These are phyloP conservation scores for Prosopis cineraria DNA, from an alignment of 306 rosid species.

Conservation along the genomic window DNA sequence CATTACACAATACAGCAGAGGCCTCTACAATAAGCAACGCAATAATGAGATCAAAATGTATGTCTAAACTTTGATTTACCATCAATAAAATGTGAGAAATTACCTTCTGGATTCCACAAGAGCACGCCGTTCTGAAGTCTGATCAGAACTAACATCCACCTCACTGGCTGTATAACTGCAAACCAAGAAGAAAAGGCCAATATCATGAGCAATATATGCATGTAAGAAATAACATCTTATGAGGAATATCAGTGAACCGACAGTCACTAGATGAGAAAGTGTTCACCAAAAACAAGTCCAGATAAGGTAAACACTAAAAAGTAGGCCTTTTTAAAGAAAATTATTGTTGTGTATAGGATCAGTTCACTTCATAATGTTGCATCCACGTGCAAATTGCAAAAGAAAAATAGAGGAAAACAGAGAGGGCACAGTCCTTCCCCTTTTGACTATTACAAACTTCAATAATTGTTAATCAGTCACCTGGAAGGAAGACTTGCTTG, in stretches of 20 bases:
- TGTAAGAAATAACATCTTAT: conserved; percentile 14
- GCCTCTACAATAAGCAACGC: conserved; percentile 23
- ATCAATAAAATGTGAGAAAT: conserved; percentile 28
- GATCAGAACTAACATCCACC: conserved; percentile 47
- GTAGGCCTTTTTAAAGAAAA: conserved; percentile 8
- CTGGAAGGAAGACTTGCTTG: conserved; percentile 77
- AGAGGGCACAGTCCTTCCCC: conserved; percentile 8
- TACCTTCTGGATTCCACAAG: conserved; percentile 90
- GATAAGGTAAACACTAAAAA: conserved; percentile 21
- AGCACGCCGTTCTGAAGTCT: conserved; percentile 61
- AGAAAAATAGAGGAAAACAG: neutral
- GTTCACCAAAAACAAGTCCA: conserved; percentile 19
- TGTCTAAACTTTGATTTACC: neutral
- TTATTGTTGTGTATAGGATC: conserved; percentile 7
- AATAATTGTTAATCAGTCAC: conserved; percentile 40
- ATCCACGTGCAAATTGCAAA: conserved; percentile 15
- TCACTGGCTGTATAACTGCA: conserved; percentile 62
- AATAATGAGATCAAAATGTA: conserved; percentile 11
- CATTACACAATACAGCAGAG: conserved; percentile 17
- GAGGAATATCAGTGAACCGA: conserved; percentile 10
- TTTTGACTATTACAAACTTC: conserved; percentile 22
- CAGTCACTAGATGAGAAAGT: conserved; percentile 26
- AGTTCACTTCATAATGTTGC: neutral
- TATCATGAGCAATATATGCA: neutral
- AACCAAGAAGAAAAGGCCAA: neutral